Conservation (phyloP, 176 grass and related monocot species). For the Oryza rufipogon region DNA sequence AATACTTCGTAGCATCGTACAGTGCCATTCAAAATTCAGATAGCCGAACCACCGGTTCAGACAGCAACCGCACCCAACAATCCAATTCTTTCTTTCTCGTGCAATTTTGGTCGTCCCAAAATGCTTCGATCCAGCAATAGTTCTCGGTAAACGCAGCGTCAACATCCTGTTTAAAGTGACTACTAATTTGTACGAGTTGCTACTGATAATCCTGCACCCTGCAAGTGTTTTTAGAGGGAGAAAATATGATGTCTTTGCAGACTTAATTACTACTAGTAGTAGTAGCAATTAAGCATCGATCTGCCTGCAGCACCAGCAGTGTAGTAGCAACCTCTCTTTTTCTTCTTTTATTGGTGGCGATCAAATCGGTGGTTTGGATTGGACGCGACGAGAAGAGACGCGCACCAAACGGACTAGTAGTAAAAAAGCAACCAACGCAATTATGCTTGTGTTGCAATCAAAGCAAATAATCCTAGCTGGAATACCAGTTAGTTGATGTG, state of each 20-base stretch:
- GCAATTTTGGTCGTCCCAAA: not conserved
- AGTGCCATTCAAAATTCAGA: not conserved
- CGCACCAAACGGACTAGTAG: not conserved
- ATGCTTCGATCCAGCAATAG: not conserved
- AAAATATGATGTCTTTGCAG: not conserved
- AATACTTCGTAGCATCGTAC: not conserved
- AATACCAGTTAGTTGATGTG: not conserved
- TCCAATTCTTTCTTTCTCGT: not conserved
- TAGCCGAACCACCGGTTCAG: not conserved
- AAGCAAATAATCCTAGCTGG: not conserved
- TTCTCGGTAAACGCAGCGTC: not conserved
- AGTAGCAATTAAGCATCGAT: slow-evolving; percentile 22
- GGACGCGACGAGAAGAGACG: not conserved
- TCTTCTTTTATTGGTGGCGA: not conserved
- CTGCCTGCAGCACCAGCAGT: not conserved
- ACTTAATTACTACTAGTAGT: not conserved
- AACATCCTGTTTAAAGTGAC: not conserved
- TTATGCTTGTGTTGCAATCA: slow-evolving; percentile 35
- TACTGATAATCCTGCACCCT: not conserved
- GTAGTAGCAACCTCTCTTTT: not conserved
- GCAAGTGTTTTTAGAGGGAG: not conserved
- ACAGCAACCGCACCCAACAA: not conserved
- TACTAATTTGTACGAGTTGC: not conserved
- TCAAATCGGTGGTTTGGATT: slow-evolving; percentile 34
- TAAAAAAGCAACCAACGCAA: not conserved